Evolutionary conservation across 257 asterid genomes (phyloP).

Genomic region (Echium plantagineum): DNA sequence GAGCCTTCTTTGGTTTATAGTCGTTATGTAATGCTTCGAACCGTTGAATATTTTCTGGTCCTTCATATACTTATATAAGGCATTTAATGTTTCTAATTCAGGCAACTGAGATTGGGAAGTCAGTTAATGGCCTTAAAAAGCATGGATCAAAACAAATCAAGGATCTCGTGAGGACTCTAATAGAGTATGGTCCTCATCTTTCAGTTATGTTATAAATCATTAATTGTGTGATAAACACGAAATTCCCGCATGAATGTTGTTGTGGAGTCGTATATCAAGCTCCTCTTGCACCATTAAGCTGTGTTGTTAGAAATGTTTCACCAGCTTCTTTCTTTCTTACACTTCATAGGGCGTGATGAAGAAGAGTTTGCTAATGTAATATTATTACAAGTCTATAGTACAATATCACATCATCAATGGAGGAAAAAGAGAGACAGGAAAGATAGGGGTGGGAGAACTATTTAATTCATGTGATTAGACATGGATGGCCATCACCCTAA

Average conservation of each 20-base stretch:
- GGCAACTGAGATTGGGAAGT: constrained; percentile 61
- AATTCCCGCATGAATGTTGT: constrained; percentile 35
- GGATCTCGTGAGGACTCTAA: constrained; percentile 36
- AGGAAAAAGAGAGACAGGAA: constrained; percentile 8
- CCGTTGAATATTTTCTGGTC: not conserved
- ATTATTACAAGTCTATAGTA: constrained; percentile 8
- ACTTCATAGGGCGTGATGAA: no score
- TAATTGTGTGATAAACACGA: not conserved
- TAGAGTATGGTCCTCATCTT: constrained; percentile 35
- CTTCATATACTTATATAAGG: constrained; percentile 3
- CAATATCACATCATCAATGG: no score
- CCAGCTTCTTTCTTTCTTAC: no score
- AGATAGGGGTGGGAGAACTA: no score
- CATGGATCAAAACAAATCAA: constrained; percentile 46
- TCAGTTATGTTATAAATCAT: not conserved
- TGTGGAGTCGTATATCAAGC: not conserved
- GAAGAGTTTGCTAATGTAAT: not conserved
- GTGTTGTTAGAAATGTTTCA: not conserved
- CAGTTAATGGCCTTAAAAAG: constrained; percentile 39
- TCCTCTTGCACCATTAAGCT: no score
- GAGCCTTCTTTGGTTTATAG: not conserved
- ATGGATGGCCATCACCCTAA: no score
- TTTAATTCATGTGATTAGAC: no score
- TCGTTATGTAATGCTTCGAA: not conserved
- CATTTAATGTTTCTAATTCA: constrained; percentile 19